phyloP scores from a whole-genome alignment of 2,329 filamentous ascomycete species.

The Alternaria conjuncta region DNA sequence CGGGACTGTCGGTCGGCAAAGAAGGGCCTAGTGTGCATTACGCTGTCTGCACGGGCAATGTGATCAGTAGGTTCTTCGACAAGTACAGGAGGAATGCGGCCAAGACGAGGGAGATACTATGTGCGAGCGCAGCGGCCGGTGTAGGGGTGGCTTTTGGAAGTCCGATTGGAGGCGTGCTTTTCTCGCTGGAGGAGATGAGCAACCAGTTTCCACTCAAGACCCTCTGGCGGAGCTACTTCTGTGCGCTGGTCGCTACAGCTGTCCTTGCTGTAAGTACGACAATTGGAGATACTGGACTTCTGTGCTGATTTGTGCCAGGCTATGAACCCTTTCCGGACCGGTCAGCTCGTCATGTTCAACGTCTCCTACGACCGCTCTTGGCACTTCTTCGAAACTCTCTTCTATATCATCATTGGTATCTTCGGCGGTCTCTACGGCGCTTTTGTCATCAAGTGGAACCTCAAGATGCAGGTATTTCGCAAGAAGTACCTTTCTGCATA shows the following conservation, averaged over 20 bases:
- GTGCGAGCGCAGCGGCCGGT: slow-evolving; percentile 90
- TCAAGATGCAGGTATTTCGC: slow-evolving; percentile 87
- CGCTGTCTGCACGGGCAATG: slow-evolving; percentile 95
- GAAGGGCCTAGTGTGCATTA: slow-evolving; percentile 99
- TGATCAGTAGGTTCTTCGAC: slow-evolving; percentile 89
- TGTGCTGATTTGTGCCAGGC: slow-evolving; percentile 54
- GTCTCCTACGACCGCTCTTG: slow-evolving; percentile 94
- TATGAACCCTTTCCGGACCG: slow-evolving; percentile 97
- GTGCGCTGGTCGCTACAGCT: slow-evolving; percentile 90
- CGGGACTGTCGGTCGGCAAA: slow-evolving; percentile 92
- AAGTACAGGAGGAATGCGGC: slow-evolving; percentile 92
- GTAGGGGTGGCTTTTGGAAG: slow-evolving; percentile 97
- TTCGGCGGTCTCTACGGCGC: slow-evolving; percentile 96
- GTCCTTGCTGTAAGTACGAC: slow-evolving; percentile 70
- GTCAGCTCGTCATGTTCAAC: slow-evolving; percentile 99
- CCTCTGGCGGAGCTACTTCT: slow-evolving; percentile 98
- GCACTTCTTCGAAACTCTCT: slow-evolving; percentile 96
- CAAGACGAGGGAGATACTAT: slow-evolving; percentile 93
- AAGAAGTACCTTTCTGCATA: slow-evolving; percentile 89
- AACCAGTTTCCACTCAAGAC: slow-evolving; percentile 96
- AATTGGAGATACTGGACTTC: not conserved
- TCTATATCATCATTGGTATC: slow-evolving; percentile 88
- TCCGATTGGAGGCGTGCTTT: slow-evolving; percentile 94
- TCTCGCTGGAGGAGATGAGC: slow-evolving; percentile 97
- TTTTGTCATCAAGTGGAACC: slow-evolving; percentile 97